A percentile compares a stretch with the other conserved stretches of the same genome.
phyloP scores from a whole-genome alignment of 2,329 filamentous ascomycete species.

The Talaromyces sp. region DNA sequence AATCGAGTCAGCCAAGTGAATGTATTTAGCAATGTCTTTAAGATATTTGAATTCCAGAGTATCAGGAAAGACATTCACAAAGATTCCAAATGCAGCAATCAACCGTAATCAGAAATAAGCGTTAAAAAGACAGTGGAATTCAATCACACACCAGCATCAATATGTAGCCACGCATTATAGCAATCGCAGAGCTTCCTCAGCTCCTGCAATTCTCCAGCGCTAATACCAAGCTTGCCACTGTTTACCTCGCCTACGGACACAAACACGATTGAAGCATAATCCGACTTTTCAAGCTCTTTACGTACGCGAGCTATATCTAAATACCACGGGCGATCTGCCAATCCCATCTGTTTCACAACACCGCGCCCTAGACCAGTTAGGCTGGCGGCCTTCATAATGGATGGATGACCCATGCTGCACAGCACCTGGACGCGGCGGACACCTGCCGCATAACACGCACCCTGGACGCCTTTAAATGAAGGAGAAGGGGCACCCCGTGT shows the following conservation, averaged over 20 bases:
- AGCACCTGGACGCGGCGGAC: not conserved
- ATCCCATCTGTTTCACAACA: not conserved
- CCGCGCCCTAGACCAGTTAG: not conserved
- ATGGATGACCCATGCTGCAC: conserved; percentile 4
- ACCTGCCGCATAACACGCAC: not conserved
- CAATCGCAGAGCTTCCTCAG: conserved; percentile 3
- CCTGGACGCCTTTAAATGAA: not conserved
- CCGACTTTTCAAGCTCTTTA: not conserved
- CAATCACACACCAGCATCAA: conserved; percentile 1
- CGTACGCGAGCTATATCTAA: not conserved
- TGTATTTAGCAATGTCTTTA: conserved; percentile 3
- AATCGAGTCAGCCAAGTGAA: conserved; percentile 2
- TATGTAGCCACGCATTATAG: conserved; percentile 4
- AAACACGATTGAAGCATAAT: conserved; percentile 3
- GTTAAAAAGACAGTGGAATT: not conserved
- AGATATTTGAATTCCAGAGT: conserved; percentile 2
- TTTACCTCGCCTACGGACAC: conserved; percentile 4
- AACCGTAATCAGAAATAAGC: not conserved
- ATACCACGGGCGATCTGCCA: no score
- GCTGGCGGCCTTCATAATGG: conserved; percentile 3
- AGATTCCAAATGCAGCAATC: conserved; percentile 2
- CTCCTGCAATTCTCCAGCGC: not conserved
- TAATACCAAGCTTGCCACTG: conserved; percentile 1
- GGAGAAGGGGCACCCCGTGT: not conserved
- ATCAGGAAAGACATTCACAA: conserved; percentile 1